Percentiles rank a stretch among this genome's conserved stretches.
Conservation (phyloP, 805 yeast genomes). For the Saccharomyces jurei region DNA sequence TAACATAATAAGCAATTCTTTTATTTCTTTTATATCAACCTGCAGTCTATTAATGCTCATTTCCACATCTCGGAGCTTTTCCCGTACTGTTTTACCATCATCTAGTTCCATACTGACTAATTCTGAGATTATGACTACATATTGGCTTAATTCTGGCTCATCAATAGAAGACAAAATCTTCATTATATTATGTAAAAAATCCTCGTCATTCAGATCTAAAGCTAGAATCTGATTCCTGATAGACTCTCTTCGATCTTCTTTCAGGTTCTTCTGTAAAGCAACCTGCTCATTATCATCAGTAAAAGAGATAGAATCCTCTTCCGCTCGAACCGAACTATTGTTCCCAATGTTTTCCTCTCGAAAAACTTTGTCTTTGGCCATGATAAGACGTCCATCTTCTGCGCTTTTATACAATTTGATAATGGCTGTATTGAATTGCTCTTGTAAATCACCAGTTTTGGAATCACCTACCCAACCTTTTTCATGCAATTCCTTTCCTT, state of each 20-base stretch:
- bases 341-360: not conserved
- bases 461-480: not conserved
- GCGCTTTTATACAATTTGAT: not conserved
- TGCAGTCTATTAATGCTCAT: not conserved
- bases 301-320: not conserved
- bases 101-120: not conserved
- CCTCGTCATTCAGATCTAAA: not conserved
- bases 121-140: not conserved
- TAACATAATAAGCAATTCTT: not conserved
- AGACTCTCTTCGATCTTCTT: not conserved
- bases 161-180: not conserved
- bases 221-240: not conserved
- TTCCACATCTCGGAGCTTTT: not conserved
- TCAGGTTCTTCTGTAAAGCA: not conserved
- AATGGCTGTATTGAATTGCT: not conserved
- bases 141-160: not conserved
- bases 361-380: not conserved
- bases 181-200: not conserved
- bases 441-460: not conserved
- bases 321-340: not conserved
- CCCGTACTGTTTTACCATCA: not conserved
- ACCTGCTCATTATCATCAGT: not conserved
- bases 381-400: not conserved
- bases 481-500: not conserved
- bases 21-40: not conserved